Percentiles rank a stretch among this genome's conserved stretches.
Conservation (phyloP, 2,329 filamentous ascomycete genomes). For the Beauveria brongniartii region DNA sequence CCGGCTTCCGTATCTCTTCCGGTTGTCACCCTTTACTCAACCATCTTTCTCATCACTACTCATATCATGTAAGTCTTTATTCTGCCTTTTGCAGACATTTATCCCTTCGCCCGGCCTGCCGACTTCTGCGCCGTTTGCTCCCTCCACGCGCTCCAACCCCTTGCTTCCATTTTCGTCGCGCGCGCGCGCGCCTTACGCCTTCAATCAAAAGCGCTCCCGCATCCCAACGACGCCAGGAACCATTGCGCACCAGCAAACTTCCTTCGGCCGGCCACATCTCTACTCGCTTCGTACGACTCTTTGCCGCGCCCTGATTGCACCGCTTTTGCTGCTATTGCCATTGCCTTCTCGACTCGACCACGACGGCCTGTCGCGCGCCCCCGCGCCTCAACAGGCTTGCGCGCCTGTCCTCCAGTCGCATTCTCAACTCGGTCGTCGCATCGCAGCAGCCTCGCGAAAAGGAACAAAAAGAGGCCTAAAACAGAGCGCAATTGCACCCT, state of each 20-base stretch:
- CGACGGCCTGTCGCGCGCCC: not conserved
- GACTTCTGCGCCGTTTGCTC: not conserved
- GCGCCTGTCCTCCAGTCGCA: not conserved
- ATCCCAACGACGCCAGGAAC: not conserved
- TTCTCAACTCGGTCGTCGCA: not conserved
- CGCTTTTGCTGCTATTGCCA: not conserved
- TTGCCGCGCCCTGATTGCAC: not conserved
- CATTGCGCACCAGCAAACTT: conserved; percentile 1
- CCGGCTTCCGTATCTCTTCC: not conserved
- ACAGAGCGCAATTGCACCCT: not conserved
- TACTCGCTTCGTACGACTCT: not conserved
- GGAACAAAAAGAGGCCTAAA: too few relatives aligned
- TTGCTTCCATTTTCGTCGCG: not conserved
- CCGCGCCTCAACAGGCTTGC: not conserved
- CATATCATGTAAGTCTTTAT: not conserved
- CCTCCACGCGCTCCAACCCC: not conserved
- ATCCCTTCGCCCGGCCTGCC: not conserved
- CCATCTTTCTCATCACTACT: not conserved
- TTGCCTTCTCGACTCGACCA: not conserved
- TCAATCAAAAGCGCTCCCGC: conserved; percentile 5
- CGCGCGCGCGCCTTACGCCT: conserved; percentile 4
- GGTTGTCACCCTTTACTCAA: not conserved
- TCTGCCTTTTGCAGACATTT: not conserved
- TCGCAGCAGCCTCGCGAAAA: not conserved
- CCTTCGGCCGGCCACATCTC: not conserved